Evolutionary conservation across 2,329 filamentous ascomycete genomes (phyloP).

Genomic region (Hypoxylon sp.): DNA sequence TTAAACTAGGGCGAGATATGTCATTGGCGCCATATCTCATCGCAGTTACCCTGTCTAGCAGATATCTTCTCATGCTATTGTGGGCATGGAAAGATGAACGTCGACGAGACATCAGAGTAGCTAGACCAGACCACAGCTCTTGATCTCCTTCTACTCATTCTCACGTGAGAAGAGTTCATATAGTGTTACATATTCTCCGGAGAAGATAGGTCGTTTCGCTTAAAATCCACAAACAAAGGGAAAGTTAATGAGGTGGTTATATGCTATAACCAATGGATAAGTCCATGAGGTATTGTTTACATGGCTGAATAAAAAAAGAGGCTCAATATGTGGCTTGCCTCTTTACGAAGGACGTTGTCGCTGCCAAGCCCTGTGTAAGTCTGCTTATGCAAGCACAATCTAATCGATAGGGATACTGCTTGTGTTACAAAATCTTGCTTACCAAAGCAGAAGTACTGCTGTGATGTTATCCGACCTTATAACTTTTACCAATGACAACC

Average conservation of each 20-base stretch:
- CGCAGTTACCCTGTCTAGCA: neutral
- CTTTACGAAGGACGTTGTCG: neutral
- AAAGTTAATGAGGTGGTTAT: neutral
- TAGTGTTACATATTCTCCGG: neutral
- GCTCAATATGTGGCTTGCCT: neutral
- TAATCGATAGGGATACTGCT: neutral
- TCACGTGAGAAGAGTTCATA: neutral
- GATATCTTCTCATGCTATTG: neutral
- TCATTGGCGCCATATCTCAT: neutral
- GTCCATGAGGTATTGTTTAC: neutral
- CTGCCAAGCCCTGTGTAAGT: neutral
- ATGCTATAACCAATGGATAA: neutral
- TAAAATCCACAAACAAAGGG: neutral
- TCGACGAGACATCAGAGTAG: neutral
- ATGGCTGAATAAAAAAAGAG: neutral
- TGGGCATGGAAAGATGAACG: neutral
- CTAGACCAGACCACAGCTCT: neutral
- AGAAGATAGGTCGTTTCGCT: neutral
- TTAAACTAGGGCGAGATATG: neutral
- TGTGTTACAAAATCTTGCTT: neutral
- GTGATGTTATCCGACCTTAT: constrained; percentile 1
- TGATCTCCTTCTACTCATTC: neutral
- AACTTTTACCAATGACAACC: constrained; percentile 1
- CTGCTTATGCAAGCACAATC: neutral
- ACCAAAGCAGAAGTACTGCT: neutral